Conservation (phyloP, 768 basidiomycete species). For the Suillus luteus region DNA sequence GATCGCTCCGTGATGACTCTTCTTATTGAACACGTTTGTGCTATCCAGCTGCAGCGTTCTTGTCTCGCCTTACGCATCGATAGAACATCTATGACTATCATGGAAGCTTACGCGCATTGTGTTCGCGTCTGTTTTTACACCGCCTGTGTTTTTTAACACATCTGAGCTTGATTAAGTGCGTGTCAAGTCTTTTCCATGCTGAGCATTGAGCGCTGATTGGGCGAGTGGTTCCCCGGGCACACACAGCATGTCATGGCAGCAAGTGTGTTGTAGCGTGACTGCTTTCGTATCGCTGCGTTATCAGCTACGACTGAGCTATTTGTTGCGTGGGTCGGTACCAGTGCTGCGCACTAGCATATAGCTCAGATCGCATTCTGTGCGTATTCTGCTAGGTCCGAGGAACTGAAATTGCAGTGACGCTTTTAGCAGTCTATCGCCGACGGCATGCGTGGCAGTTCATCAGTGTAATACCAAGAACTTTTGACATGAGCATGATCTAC, state of each 20-base stretch:
- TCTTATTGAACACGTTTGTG: conserved; percentile 5
- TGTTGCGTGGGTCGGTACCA: background rate
- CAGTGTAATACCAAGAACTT: background rate
- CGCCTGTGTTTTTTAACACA: background rate
- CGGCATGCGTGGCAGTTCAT: background rate
- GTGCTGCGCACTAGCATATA: conserved; percentile 1
- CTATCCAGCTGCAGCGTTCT: background rate
- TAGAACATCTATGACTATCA: background rate
- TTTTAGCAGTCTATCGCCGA: conserved; percentile 2
- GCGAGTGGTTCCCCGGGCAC: background rate
- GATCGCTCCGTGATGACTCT: conserved; percentile 3
- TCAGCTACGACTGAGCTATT: conserved; percentile 2
- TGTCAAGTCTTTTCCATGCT: background rate
- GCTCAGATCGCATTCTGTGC: conserved; percentile 1
- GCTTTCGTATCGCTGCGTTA: conserved; percentile 7
- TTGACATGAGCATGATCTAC: background rate
- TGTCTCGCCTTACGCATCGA: background rate
- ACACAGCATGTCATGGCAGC: background rate
- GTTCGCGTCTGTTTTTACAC: background rate
- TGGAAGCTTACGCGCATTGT: background rate
- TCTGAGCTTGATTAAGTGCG: background rate
- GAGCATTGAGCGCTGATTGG: background rate
- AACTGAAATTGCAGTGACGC: background rate
- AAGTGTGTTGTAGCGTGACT: background rate
- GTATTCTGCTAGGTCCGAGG: background rate